These are phyloP conservation scores for Pythium volutum DNA, from an alignment of 352 stramenopile species.

Conservation along the genomic window DNA sequence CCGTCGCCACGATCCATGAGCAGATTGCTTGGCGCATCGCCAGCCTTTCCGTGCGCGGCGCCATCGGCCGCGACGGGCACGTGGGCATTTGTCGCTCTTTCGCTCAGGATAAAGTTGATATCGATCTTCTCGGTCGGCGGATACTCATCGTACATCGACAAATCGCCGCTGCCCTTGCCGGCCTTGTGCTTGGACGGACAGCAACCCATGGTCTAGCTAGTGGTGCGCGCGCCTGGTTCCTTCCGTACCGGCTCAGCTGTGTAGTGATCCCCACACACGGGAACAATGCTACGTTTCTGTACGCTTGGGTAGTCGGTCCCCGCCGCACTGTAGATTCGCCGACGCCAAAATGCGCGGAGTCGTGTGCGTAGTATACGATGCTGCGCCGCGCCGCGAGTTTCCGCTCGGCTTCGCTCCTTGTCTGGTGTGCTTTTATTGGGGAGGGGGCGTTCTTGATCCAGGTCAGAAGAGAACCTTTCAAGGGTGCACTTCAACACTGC, in stretches of 20 bases:
- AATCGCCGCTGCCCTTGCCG: not conserved
- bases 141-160: conserved; percentile 15
- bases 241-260: too few relatives aligned
- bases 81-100: conserved; percentile 7
- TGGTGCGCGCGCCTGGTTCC: too few relatives aligned
- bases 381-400: not conserved
- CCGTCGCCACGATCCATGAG: conserved; percentile 40
- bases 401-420: not conserved
- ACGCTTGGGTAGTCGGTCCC: not conserved
- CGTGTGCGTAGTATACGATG: not conserved
- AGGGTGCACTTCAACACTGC: conserved; percentile 11
- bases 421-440: conserved; percentile 14
- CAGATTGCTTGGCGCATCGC: conserved; percentile 24
- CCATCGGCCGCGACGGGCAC: not conserved
- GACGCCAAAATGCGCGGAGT: not conserved
- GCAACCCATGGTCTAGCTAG: conserved; percentile 47
- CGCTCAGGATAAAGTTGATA: conserved; percentile 14
- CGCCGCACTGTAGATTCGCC: not conserved
- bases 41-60: not conserved
- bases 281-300: not conserved
- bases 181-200: conserved; percentile 50
- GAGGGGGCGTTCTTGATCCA: too few relatives aligned
- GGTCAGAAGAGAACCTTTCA: conserved; percentile 5
- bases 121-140: conserved; percentile 18
- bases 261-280: not conserved